These are phyloP conservation scores for Passalora sequoiae DNA, from an alignment of 2,329 filamentous ascomycete species.

Conservation along the genomic window DNA sequence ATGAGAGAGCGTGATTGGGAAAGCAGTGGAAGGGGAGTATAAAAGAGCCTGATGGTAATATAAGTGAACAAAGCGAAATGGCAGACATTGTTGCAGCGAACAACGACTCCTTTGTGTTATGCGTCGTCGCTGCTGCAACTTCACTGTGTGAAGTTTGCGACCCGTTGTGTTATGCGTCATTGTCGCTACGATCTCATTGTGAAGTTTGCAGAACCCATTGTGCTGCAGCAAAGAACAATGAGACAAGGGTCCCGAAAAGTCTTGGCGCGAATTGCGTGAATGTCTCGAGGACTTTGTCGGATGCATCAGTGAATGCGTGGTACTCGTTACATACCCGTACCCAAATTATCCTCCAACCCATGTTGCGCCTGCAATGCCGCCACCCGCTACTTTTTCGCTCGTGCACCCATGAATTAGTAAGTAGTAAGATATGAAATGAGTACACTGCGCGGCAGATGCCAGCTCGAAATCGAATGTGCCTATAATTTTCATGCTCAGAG, in stretches of 20 bases:
- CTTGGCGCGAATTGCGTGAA: neutral
- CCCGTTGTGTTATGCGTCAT: neutral
- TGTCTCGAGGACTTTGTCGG: neutral
- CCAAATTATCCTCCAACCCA: neutral
- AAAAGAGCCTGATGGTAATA: neutral
- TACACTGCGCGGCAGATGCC: slow-evolving; percentile 16
- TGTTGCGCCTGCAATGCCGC: slow-evolving; percentile 8
- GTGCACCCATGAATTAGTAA: slow-evolving; percentile 8
- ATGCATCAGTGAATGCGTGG: slow-evolving; percentile 4
- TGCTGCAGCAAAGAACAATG: neutral
- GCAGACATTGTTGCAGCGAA: slow-evolving; percentile 3
- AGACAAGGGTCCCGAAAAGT: neutral
- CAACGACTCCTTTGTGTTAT: too few relatives aligned
- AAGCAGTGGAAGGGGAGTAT: slow-evolving; percentile 3
- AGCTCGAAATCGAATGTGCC: slow-evolving; percentile 7
- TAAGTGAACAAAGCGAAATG: neutral
- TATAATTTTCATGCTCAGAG: slow-evolving; percentile 8
- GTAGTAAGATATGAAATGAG: slow-evolving; percentile 3
- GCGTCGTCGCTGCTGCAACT: too few relatives aligned
- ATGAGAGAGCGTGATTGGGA: slow-evolving; percentile 4
- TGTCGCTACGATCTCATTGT: slow-evolving; percentile 2
- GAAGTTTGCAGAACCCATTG: slow-evolving; percentile 1
- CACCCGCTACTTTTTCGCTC: slow-evolving; percentile 1
- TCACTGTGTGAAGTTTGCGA: too few relatives aligned
- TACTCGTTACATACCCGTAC: slow-evolving; percentile 3